Conservation (phyloP, 140 eudicot genomes). For the Stevia rebaudiana region DNA sequence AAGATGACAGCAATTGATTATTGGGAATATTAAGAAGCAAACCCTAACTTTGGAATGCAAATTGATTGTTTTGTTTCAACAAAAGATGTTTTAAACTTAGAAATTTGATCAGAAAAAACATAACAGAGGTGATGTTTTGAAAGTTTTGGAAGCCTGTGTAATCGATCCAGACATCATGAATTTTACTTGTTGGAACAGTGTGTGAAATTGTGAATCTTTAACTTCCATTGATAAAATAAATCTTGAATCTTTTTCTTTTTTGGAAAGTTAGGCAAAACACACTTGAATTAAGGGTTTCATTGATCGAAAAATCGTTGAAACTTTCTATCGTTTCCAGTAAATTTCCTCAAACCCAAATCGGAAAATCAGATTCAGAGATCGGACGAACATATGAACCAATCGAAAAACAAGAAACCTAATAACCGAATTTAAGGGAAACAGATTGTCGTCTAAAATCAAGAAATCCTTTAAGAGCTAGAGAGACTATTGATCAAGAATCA, state of each 20-base stretch:
- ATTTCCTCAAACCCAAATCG: conserved; percentile 15
- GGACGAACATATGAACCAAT: conserved; percentile 8
- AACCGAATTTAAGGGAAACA: not conserved
- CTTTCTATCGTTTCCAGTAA: not conserved
- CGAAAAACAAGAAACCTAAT: not conserved
- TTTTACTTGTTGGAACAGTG: not conserved
- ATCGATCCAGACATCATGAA: not conserved
- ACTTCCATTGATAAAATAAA: not conserved
- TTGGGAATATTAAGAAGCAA: not conserved
- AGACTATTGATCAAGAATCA: not conserved
- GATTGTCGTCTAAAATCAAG: not conserved
- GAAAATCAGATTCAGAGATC: conserved; percentile 5
- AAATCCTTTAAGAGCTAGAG: not conserved
- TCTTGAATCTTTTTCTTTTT: not conserved
- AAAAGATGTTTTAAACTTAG: too few relatives aligned
- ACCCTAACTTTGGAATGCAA: too few relatives aligned
- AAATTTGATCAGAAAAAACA: not conserved
- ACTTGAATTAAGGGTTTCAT: not conserved
- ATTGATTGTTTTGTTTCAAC: too few relatives aligned
- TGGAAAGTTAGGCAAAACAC: not conserved
- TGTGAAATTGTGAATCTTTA: conserved; percentile 8
- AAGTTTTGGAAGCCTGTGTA: not conserved
- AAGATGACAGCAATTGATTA: not conserved
- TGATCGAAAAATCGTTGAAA: not conserved
- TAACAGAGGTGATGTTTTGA: not conserved